Evolutionary conservation across 495 filamentous ascomycete species (phyloP).

Genomic region (Mytilinidion resinicola): DNA sequence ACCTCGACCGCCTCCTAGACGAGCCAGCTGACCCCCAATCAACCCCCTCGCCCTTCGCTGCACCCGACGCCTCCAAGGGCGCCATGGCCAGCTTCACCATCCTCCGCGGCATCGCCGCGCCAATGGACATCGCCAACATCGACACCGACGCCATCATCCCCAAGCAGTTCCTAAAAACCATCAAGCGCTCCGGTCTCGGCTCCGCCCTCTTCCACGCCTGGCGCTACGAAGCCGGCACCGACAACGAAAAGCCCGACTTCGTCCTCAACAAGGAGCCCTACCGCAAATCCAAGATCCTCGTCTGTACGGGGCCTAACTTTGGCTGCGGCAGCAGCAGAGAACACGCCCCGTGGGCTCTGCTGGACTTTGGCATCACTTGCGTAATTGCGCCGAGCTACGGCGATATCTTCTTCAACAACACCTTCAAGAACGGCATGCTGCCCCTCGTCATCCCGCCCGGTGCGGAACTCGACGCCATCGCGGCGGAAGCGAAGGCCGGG

Average conservation of each 20-base stretch:
- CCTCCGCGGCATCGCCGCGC: constrained; percentile 82
- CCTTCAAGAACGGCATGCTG: constrained; percentile 99
- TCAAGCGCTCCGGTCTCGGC: constrained; percentile 93
- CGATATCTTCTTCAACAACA: constrained; percentile 99
- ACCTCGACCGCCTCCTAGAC: constrained; percentile 71
- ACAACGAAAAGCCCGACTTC: constrained; percentile 70
- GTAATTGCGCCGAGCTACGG: constrained; percentile 89
- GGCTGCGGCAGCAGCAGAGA: constrained; percentile 91
- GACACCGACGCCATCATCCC: constrained; percentile 99
- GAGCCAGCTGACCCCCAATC: constrained; percentile 61
- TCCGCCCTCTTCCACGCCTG: constrained; percentile 78
- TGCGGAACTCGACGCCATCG: constrained; percentile 59
- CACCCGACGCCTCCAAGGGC: constrained; percentile 40
- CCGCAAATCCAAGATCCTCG: constrained; percentile 78
- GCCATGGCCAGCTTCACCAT: constrained; percentile 77
- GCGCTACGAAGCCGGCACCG: constrained; percentile 62
- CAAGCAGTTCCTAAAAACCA: constrained; percentile 98
- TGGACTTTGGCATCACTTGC: constrained; percentile 93
- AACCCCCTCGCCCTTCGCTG: constrained; percentile 50
- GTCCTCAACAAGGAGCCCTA: constrained; percentile 88
- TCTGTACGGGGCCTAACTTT: constrained; percentile 91
- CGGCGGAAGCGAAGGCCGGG: constrained; percentile 73
- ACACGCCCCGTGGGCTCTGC: constrained; percentile 94
- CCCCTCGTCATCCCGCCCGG: constrained; percentile 70
- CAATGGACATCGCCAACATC: constrained; percentile 80